These are phyloP conservation scores for Bipolaris gigantea DNA, from an alignment of 2,329 filamentous ascomycete species.

Conservation along the genomic window DNA sequence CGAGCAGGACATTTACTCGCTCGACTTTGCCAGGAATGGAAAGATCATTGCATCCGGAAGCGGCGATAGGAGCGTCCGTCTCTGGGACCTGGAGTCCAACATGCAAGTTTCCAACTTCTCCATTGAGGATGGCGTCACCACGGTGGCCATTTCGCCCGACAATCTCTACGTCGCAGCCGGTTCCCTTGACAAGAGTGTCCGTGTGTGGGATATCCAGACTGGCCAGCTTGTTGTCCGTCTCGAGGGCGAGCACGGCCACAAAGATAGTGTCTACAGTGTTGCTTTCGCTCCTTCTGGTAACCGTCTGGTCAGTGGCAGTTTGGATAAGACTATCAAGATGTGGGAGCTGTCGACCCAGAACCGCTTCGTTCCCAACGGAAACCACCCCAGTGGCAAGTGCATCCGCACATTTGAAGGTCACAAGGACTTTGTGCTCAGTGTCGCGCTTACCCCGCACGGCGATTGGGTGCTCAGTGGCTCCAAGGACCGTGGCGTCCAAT, in stretches of 20 bases:
- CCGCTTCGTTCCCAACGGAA: slow-evolving; percentile 65
- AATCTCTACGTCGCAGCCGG: slow-evolving; percentile 93
- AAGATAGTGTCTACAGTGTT: slow-evolving; percentile 95
- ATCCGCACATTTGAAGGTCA: slow-evolving; percentile 97
- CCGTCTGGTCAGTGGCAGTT: slow-evolving; percentile 88
- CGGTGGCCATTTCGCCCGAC: slow-evolving; percentile 94
- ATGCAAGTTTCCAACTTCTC: slow-evolving; percentile 80
- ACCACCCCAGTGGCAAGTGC: slow-evolving; percentile 85
- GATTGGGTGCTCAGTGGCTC: slow-evolving; percentile 96
- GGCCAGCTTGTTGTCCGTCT: slow-evolving; percentile 88
- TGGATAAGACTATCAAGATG: slow-evolving; percentile 99
- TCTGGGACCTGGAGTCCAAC: slow-evolving; percentile 92
- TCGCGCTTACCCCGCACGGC: slow-evolving; percentile 91
- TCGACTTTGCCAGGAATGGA: slow-evolving; percentile 92
- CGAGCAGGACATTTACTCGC: slow-evolving; percentile 96
- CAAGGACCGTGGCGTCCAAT: slow-evolving; percentile 96
- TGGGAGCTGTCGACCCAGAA: slow-evolving; percentile 85
- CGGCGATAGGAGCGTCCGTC: slow-evolving; percentile 88
- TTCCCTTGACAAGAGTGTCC: slow-evolving; percentile 94
- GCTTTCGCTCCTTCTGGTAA: slow-evolving; percentile 93
- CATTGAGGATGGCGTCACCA: slow-evolving; percentile 97
- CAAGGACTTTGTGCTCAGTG: slow-evolving; percentile 96
- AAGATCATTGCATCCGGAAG: slow-evolving; percentile 94
- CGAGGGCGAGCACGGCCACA: slow-evolving; percentile 91
- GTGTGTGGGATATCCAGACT: slow-evolving; percentile 89